A percentile compares a stretch with the other conserved stretches of the same genome.
These are phyloP conservation scores for Spongospora subterranea DNA, from an alignment of 208 protist genomes.

Conservation along the genomic window DNA sequence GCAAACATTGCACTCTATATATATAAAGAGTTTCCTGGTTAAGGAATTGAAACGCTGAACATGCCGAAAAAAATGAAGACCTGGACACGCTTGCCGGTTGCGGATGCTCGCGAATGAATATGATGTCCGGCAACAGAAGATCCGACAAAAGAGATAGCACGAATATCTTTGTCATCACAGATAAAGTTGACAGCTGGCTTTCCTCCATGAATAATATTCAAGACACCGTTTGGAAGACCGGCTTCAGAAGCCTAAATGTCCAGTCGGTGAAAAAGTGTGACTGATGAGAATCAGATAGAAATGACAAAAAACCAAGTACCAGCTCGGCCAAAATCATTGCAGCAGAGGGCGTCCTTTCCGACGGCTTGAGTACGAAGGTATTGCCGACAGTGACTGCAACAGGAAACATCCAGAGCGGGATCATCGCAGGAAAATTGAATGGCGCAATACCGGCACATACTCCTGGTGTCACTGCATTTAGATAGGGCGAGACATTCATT, in stretches of 20 bases:
- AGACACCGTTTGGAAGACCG: conserved; percentile 71
- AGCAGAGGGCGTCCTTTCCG: conserved; percentile 81
- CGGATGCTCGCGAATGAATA: conserved; percentile 66
- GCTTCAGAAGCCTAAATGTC: conserved; percentile 72
- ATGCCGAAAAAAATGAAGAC: no score
- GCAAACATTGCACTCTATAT: no score
- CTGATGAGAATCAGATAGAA: background rate
- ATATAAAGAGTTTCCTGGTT: no score
- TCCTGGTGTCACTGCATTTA: conserved; percentile 67
- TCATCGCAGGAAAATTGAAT: conserved; percentile 88
- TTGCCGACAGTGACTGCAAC: conserved; percentile 77
- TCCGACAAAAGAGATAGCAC: conserved; percentile 90
- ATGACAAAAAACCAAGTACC: background rate
- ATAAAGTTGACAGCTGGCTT: conserved; percentile 86
- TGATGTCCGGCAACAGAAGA: conserved; percentile 77
- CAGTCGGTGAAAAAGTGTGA: background rate
- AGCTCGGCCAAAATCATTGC: conserved; percentile 57
- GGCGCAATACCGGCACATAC: conserved; percentile 85
- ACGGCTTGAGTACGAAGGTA: conserved; percentile 89
- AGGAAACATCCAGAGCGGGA: conserved; percentile 76
- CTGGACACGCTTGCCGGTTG: conserved; percentile 88
- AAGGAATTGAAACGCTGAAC: no score
- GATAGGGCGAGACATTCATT: background rate
- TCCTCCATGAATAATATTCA: conserved; percentile 72
- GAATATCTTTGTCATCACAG: conserved; percentile 83